Evolutionary conservation across 1,284 basidiomycete species (phyloP), one percentile per base, ranked within the genome.

Genomic region (Vanrija sp.): DNA sequence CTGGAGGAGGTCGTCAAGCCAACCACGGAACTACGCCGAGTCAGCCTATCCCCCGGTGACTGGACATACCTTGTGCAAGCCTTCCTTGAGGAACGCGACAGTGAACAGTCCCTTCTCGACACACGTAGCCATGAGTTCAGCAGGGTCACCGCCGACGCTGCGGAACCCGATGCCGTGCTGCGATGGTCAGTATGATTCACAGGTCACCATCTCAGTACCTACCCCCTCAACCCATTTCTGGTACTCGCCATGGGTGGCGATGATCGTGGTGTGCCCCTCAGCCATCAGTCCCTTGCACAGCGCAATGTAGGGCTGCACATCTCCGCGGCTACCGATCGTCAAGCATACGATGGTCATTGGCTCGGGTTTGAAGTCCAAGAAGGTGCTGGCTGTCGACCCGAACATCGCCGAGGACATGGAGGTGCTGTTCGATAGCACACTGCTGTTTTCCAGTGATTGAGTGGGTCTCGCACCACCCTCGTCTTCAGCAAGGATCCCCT

Each of bases 21-120:
- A 98, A 20, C 88, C 89, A 51, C 95, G 87, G 79, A 98, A 98
- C 86, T 93, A 66, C 16, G 4, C 27, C 49, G 18, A 56, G n/a
- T 45, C 41, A 38, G 14, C 23, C 9, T 12, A 25, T 15, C 46
- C 24, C 43, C 41, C 41, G 41, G 14, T 41, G n/a, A 16, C 45
- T 55, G 1, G 41, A 54, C 69, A 24, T 52, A 89, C 90, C 83
- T 92, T 95, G 56, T 84, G 81, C 45, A 98, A 75, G 12, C 86
- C 87, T 71, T 98, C 95, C 68, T 87, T 92, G 66, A 97, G 76
- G 76, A 98, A 98, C 0, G 91, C 84, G 27, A 97, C 86, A 0
- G 95, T 96, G 71, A 98, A 98, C 60, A 88, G 96, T 55, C 96
- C 92, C 72, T 97, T 95, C 75, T 96, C 93, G 37, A 96, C 87